These are phyloP conservation scores for Neoarthrinium moseri DNA, from an alignment of 2,329 filamentous ascomycete genomes.

Conservation along the genomic window DNA sequence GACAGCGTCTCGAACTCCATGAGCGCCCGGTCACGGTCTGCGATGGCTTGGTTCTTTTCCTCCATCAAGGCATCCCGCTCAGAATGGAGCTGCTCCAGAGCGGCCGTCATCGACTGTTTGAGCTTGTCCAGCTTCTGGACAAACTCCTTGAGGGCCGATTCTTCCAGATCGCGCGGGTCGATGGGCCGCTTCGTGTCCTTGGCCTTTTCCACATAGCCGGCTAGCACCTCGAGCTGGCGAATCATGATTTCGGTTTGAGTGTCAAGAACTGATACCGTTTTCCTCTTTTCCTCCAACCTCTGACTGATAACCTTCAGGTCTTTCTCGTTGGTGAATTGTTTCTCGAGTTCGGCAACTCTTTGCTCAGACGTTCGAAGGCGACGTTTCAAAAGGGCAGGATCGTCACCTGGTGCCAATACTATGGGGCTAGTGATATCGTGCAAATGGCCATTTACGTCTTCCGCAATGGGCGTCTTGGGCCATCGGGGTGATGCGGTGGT, in stretches of 20 bases:
- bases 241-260: constrained; percentile 96
- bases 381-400: constrained; percentile 65
- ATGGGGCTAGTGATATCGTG: constrained; percentile 73
- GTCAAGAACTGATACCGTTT: constrained; percentile 91
- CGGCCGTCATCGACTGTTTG: constrained; percentile 56
- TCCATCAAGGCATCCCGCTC: constrained; percentile 82
- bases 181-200: constrained; percentile 80
- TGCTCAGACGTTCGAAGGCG: constrained; percentile 81
- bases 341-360: constrained; percentile 80
- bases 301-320: constrained; percentile 77
- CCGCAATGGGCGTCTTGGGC: constrained; percentile 65
- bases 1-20: constrained; percentile 95
- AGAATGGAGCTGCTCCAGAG: constrained; percentile 59
- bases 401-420: constrained; percentile 60
- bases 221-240: constrained; percentile 84
- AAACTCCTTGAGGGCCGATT: constrained; percentile 87
- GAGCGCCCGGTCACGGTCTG: constrained; percentile 88
- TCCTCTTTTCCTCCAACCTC: constrained; percentile 87
- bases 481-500: constrained; percentile 65
- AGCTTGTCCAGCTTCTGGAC: constrained; percentile 70
- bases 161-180: constrained; percentile 79
- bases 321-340: constrained; percentile 67
- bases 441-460: constrained; percentile 46
- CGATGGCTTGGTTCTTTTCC: constrained; percentile 78
- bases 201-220: constrained; percentile 81